Evolutionary conservation across 2,329 filamentous ascomycete species (phyloP).

Genomic region (Fusarium irregulare): DNA sequence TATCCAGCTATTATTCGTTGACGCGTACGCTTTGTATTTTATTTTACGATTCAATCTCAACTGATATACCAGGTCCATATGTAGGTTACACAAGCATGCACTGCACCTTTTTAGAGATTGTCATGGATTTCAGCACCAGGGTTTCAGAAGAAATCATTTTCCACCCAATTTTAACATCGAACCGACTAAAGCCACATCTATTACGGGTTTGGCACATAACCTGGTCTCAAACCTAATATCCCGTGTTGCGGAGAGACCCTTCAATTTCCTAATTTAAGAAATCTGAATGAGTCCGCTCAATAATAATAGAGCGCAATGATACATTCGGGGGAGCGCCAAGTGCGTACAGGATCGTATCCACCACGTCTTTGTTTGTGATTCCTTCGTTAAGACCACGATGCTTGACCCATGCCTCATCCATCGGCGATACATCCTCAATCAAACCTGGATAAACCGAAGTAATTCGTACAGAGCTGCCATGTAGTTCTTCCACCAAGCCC

Average conservation of each 20-base stretch:
- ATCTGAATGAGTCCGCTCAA: neutral
- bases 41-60: too few species aligned
- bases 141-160: too few species aligned
- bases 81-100: too few species aligned
- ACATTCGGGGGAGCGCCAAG: neutral
- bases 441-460: neutral
- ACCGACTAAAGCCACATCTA: too few species aligned
- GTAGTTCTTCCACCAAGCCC: neutral
- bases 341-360: neutral
- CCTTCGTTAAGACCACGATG: neutral
- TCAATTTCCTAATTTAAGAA: neutral
- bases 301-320: neutral
- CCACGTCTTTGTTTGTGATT: neutral
- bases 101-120: too few species aligned
- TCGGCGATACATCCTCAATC: neutral
- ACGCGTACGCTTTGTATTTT: too few species aligned
- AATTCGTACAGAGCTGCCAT: neutral
- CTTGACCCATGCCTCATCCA: accelerated
- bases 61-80: too few species aligned
- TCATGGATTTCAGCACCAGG: too few species aligned
- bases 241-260: accelerated
- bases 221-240: too few species aligned
- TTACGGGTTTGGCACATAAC: too few species aligned
- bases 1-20: too few species aligned
- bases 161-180: too few species aligned